Percentiles rank a stretch among this genome's conserved stretches.
phyloP scores from a whole-genome alignment of 495 filamentous ascomycete species.

The Penicillium daleae region DNA sequence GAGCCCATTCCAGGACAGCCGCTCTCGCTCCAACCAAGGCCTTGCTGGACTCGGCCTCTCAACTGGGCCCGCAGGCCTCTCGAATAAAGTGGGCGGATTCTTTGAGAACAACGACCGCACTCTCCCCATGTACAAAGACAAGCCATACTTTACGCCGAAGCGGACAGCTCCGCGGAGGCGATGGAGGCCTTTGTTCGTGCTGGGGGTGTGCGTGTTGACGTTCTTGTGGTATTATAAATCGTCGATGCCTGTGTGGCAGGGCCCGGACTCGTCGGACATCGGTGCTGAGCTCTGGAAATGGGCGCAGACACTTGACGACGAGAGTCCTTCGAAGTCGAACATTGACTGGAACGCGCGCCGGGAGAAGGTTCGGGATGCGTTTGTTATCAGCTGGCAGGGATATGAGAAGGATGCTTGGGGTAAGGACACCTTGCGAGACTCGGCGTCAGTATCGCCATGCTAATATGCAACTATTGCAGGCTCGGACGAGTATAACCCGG shows the following conservation, averaged over 20 bases:
- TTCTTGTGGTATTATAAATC: conserved; percentile 50
- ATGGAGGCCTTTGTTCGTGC: conserved; percentile 30
- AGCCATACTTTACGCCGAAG: conserved; percentile 69
- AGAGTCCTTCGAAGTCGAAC: conserved; percentile 27
- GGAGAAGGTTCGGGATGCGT: conserved; percentile 86
- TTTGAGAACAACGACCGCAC: conserved; percentile 57
- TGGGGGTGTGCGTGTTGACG: conserved; percentile 42
- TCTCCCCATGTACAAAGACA: conserved; percentile 98
- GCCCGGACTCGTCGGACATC: conserved; percentile 22
- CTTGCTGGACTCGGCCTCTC: conserved; percentile 48
- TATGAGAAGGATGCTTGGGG: conserved; percentile 96
- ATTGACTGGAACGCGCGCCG: conserved; percentile 72
- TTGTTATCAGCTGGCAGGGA: conserved; percentile 85
- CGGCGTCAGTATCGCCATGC: conserved; percentile 1
- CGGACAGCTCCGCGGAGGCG: conserved; percentile 44
- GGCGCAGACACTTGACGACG: conserved; percentile 41
- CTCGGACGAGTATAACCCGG: conserved; percentile 81
- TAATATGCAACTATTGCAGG: conserved; percentile 54
- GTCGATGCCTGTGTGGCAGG: conserved; percentile 16
- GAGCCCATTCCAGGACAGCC: conserved; percentile 66
- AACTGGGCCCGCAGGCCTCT: conserved; percentile 32
- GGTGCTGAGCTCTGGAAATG: conserved; percentile 49
- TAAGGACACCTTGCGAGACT: conserved; percentile 42
- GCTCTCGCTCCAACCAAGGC: conserved; percentile 61
- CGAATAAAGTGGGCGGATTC: conserved; percentile 53